These are phyloP conservation scores for Amphicarpaea edgeworthii DNA, from an alignment of 306 rosid species.

Conservation along the genomic window DNA sequence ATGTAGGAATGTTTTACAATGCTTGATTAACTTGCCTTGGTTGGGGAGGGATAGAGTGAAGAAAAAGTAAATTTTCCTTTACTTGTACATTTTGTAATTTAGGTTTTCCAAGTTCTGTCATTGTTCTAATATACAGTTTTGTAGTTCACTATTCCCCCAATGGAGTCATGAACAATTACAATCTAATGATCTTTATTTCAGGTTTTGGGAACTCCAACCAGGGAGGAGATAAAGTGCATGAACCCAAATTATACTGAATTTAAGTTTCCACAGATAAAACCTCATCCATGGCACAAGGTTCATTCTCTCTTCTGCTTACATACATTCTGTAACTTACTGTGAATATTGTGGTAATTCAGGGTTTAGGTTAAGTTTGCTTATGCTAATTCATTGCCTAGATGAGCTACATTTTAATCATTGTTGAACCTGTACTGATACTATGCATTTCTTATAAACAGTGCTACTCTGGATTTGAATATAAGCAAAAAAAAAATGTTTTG, in stretches of 20 bases:
- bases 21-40: constrained; percentile 32
- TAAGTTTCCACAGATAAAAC: constrained; percentile 98
- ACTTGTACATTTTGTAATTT: constrained; percentile 13
- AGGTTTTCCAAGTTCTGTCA: constrained; percentile 20
- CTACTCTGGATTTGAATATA: background rate
- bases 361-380: constrained; percentile 27
- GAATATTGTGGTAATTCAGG: constrained; percentile 24
- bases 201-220: constrained; percentile 99
- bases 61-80: constrained; percentile 13
- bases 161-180: background rate
- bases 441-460: background rate
- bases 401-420: constrained; percentile 12
- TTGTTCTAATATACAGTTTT: constrained; percentile 32
- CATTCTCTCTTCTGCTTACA: constrained; percentile 39
- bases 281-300: constrained; percentile 99
- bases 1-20: constrained; percentile 11
- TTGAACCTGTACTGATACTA: constrained; percentile 14
- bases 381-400: constrained; percentile 30
- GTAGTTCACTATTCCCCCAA: constrained; percentile 11
- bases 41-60: constrained; percentile 34
- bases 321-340: constrained; percentile 26
- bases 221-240: constrained; percentile 99
- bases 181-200: constrained; percentile 45
- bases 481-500: too few species aligned
- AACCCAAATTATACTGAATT: constrained; percentile 97